phyloP scores from a whole-genome alignment of 2,329 filamentous ascomycete genomes.

The Aspergillus oerlinghausenensis region DNA sequence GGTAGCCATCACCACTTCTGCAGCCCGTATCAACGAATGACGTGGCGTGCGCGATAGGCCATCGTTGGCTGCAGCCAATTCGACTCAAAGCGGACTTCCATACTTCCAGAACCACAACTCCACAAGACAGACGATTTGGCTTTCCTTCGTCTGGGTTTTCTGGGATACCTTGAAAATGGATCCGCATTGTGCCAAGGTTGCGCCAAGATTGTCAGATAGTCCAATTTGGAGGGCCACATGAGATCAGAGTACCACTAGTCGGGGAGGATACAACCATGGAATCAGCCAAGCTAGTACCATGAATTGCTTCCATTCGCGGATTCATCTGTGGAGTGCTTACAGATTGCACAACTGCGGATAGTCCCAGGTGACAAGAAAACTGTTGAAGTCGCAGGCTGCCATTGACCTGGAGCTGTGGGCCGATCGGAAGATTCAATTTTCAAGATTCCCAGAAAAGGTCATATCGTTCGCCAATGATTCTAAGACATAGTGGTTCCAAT shows the following conservation, averaged over 20 bases:
- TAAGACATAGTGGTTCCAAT: not conserved
- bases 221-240: not conserved
- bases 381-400: not conserved
- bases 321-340: not conserved
- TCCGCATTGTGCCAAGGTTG: not conserved
- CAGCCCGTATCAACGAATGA: not conserved
- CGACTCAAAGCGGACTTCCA: not conserved
- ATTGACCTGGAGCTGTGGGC: too few relatives aligned
- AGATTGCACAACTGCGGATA: too few relatives aligned
- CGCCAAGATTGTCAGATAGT: not conserved
- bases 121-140: too few relatives aligned
- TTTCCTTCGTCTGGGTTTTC: not conserved
- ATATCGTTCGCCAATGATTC: not conserved
- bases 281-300: not conserved
- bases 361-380: not conserved
- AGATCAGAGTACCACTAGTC: not conserved
- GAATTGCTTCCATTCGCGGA: not conserved
- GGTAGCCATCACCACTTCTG: not conserved
- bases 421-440: not conserved
- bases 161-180: not conserved
- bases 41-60: not conserved
- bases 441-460: not conserved
- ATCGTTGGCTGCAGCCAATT: not conserved
- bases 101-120: not conserved
- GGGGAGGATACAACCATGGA: not conserved